Evolutionary conservation across 1,139 yeast species (phyloP).

Genomic region (Kodamaea fungicola): DNA sequence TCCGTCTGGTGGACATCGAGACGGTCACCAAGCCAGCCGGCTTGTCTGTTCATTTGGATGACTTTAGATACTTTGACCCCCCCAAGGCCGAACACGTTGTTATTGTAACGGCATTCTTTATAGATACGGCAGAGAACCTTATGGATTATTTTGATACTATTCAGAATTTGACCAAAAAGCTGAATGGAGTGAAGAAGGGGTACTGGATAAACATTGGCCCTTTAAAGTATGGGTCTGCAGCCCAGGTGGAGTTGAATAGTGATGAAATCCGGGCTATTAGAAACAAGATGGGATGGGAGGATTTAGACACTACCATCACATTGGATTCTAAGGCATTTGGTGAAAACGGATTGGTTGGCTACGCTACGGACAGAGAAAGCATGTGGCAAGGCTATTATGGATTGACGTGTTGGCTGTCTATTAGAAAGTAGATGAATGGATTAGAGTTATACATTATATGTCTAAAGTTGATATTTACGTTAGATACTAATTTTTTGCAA

Average conservation of each 20-base stretch:
- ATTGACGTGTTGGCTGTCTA: conserved; percentile 45
- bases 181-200: conserved; percentile 32
- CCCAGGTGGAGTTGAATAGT: conserved; percentile 67
- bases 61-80: conserved; percentile 54
- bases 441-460: no score
- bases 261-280: conserved; percentile 60
- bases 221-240: conserved; percentile 82
- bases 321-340: conserved; percentile 21
- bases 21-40: conserved; percentile 40
- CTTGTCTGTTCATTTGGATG: conserved; percentile 54
- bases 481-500: conserved; percentile 16
- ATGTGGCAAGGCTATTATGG: conserved; percentile 81
- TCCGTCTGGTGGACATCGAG: conserved; percentile 41
- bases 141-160: conserved; percentile 69
- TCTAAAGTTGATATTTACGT: no score
- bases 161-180: conserved; percentile 38
- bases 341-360: conserved; percentile 33
- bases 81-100: conserved; percentile 45
- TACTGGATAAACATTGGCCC: conserved; percentile 88
- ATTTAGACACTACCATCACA: conserved; percentile 37
- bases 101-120: conserved; percentile 69
- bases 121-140: conserved; percentile 85
- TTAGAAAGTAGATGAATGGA: no score
- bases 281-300: conserved; percentile 60
- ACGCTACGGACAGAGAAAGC: conserved; percentile 61